phyloP scores from a whole-genome alignment of 805 yeast species.

The Saccharomycopsis sp. region DNA sequence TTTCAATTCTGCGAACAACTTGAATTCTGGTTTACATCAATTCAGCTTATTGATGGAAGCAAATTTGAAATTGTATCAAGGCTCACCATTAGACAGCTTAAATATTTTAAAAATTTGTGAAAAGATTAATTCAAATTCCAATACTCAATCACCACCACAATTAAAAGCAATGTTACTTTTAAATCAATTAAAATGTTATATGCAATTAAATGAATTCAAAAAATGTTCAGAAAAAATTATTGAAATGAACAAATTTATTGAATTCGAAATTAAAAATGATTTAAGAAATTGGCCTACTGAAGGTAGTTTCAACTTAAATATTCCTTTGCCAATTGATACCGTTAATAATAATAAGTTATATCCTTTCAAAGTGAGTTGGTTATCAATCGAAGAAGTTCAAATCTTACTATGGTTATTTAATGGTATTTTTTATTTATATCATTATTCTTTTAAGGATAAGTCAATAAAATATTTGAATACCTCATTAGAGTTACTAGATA shows the following conservation, averaged over 20 bases:
- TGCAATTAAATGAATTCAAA: conserved; percentile 3
- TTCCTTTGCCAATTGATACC: conserved; percentile 4
- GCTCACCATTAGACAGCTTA: conserved; percentile 2
- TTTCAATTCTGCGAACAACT: conserved; percentile 4
- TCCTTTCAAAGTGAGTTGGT: conserved; percentile 14
- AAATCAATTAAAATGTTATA: conserved; percentile 6
- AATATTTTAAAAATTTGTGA: background rate
- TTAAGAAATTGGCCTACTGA: conserved; percentile 13
- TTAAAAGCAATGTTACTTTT: conserved; percentile 11
- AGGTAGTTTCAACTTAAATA: conserved; percentile 7
- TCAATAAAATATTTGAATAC: conserved; percentile 12
- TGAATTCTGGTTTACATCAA: background rate
- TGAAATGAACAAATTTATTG: conserved; percentile 11
- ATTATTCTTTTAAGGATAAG: conserved; percentile 11
- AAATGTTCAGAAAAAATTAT: conserved; percentile 1
- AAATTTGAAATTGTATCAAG: conserved; percentile 10
- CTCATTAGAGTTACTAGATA: conserved; percentile 7
- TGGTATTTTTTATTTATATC: conserved; percentile 11
- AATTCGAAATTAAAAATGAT: conserved; percentile 4
- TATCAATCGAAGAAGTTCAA: conserved; percentile 17
- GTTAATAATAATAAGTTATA: background rate
- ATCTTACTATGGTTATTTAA: conserved; percentile 12
- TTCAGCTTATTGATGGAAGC: conserved; percentile 10
- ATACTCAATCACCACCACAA: conserved; percentile 1
- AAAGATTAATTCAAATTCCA: background rate